Conservation (phyloP, 768 basidiomycete species). For the Auriculariales sp. region DNA sequence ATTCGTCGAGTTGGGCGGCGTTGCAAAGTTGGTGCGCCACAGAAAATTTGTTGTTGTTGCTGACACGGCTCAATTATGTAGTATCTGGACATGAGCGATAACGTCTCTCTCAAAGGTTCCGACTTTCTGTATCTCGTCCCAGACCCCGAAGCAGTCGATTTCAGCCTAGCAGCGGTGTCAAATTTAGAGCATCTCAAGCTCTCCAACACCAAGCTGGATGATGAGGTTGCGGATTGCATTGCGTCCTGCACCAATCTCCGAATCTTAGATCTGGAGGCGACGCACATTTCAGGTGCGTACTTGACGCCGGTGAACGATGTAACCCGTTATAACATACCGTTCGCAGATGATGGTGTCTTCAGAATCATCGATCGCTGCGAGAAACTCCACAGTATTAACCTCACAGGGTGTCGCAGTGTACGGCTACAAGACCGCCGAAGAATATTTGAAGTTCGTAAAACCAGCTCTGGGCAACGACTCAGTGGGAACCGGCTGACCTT, state of each 20-base stretch:
- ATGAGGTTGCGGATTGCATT: constrained; percentile 37
- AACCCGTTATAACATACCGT: not conserved
- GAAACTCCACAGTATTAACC: constrained; percentile 36
- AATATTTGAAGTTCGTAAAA: constrained; percentile 43
- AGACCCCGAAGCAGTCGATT: too few species aligned
- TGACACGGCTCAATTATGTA: constrained; percentile 13
- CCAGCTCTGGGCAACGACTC: not conserved
- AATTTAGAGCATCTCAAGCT: constrained; percentile 18
- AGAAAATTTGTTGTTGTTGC: not conserved
- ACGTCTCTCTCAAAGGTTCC: constrained; percentile 33
- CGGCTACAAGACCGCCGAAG: constrained; percentile 41
- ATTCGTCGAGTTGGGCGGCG: constrained; percentile 38
- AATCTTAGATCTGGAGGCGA: constrained; percentile 38
- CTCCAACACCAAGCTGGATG: constrained; percentile 45
- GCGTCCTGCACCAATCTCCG: constrained; percentile 33
- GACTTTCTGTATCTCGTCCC: constrained; percentile 37
- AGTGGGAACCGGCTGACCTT: not conserved
- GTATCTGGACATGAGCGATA: constrained; percentile 44
- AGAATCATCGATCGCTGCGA: constrained; percentile 42
- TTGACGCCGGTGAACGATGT: not conserved
- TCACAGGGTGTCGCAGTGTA: constrained; percentile 56
- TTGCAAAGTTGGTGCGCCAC: constrained; percentile 33
- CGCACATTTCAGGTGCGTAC: constrained; percentile 41
- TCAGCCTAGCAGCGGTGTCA: too few species aligned
- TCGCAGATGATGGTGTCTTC: constrained; percentile 37